Evolutionary conservation across 345 rosid genomes (phyloP), one percentile per base, ranked within the genome.

Genomic region (Camelina hispida): DNA sequence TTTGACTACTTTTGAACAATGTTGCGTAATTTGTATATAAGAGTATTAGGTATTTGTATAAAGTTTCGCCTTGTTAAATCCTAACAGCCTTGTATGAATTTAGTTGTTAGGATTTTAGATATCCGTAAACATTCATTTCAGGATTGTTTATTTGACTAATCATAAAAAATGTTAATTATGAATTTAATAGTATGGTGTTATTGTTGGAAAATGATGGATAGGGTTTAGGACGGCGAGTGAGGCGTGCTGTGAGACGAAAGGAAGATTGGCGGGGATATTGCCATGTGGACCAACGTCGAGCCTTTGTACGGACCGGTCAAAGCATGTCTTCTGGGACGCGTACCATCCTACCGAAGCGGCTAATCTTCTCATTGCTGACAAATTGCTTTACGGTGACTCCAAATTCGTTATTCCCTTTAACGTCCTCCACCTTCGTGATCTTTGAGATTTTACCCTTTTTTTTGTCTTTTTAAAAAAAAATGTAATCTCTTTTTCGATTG

Each of bases 261-360:
- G 97, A 23, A 91, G 91, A 77, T 82, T 84, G 35, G 94, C 93
- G 2, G 97, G 98, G 74, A 88, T 90, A 84, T 78, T 90, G 61
- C 96, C 98, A 30, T 91, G 97, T 52, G 98, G 95, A 42, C 96
- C 93, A 7, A 83, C 85, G 0, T 91, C 95, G n/a, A 87, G 73
- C 51, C 60, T 91, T 72, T 90, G 96, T 69, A 4, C 66, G 7
- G 89, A 91, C 60, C 85, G 95, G 57, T 57, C 82, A 17, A 90
- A 87, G 72, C 88, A 87, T 76, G 95, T 91, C 14, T 91, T 94
- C 57, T 91, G 96, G 97, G 95, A 94, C 76, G 87, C 96, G 46
- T 91, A 88, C 78, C 95, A 91, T 75, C 97, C 92, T 34, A 90
- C 89, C 15, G 96, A 94, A 68, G 95, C 96, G 9, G 88, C 97